Conservation (phyloP, 2,329 filamentous ascomycete species). For the Fusarium agapanthi region DNA sequence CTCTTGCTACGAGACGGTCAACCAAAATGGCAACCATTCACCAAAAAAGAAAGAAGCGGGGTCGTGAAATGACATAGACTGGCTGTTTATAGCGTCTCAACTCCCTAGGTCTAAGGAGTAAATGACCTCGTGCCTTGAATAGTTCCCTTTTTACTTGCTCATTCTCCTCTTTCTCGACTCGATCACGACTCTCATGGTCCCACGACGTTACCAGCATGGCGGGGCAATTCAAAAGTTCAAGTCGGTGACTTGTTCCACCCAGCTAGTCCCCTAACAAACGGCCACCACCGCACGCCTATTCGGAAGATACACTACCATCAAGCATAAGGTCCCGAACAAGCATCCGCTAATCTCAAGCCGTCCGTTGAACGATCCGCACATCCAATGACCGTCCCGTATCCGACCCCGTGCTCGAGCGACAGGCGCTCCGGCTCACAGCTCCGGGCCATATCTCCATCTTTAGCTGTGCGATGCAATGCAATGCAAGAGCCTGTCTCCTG, state of each 20-base stretch:
- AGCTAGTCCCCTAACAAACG: constrained; percentile 15
- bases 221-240: constrained; percentile 8
- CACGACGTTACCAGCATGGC: constrained; percentile 21
- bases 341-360: constrained; percentile 42
- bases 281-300: accelerated
- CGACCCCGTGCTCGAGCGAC: constrained; percentile 48
- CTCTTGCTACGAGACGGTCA: constrained; percentile 30
- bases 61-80: constrained; percentile 6
- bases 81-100: not conserved
- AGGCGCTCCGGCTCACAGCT: constrained; percentile 36
- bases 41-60: constrained; percentile 24
- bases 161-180: constrained; percentile 16
- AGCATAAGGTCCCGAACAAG: constrained; percentile 23
- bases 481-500: constrained; percentile 17
- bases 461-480: constrained; percentile 6
- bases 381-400: constrained; percentile 44
- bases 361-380: constrained; percentile 27
- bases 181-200: constrained; percentile 8
- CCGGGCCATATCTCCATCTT: constrained; percentile 16
- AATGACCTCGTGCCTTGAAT: constrained; percentile 10
- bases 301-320: not conserved
- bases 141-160: not conserved
- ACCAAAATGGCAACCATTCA: constrained; percentile 22
- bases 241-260: not conserved
- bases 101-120: constrained; percentile 1